Evolutionary conservation across 768 basidiomycete genomes (phyloP).

Genomic region (Suillus lakei): DNA sequence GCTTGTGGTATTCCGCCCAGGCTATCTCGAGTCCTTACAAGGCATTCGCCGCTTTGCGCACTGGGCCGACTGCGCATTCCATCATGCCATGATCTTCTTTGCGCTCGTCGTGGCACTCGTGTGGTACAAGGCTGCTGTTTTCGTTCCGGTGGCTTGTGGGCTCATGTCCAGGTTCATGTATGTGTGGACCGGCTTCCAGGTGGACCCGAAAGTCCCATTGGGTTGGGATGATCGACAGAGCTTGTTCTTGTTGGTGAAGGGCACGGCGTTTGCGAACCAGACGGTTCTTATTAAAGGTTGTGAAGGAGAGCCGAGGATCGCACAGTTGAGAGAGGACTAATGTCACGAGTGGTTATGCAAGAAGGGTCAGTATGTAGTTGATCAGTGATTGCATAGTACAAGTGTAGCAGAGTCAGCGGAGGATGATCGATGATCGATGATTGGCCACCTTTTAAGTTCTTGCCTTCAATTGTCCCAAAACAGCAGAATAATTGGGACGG

Average conservation of each 20-base stretch:
- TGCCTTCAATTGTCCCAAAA: too few species aligned
- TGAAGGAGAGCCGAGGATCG: background rate
- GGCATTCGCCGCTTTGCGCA: slow-evolving; percentile 44
- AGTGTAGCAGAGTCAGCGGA: too few species aligned
- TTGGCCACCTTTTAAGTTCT: too few species aligned
- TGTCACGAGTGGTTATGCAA: background rate
- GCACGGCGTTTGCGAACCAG: slow-evolving; percentile 13
- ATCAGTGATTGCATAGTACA: background rate
- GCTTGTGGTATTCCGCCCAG: slow-evolving; percentile 31
- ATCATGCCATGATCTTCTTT: slow-evolving; percentile 41
- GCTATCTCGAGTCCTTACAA: slow-evolving; percentile 31
- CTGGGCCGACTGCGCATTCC: slow-evolving; percentile 40
- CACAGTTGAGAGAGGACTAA: background rate
- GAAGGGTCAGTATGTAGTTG: background rate
- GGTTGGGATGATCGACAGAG: slow-evolving; percentile 41
- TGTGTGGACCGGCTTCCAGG: slow-evolving; percentile 32
- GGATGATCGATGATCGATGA: too few species aligned
- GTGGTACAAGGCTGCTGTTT: slow-evolving; percentile 25
- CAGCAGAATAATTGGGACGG: too few species aligned
- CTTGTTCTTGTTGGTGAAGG: slow-evolving; percentile 35
- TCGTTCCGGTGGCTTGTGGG: slow-evolving; percentile 24
- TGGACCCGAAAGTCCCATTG: slow-evolving; percentile 29
- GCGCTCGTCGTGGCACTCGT: slow-evolving; percentile 20
- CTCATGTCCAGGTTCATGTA: slow-evolving; percentile 26
- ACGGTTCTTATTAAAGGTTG: slow-evolving; percentile 5